phyloP scores from a whole-genome alignment of 768 basidiomycete species.

The Boletus tomentosulus region DNA sequence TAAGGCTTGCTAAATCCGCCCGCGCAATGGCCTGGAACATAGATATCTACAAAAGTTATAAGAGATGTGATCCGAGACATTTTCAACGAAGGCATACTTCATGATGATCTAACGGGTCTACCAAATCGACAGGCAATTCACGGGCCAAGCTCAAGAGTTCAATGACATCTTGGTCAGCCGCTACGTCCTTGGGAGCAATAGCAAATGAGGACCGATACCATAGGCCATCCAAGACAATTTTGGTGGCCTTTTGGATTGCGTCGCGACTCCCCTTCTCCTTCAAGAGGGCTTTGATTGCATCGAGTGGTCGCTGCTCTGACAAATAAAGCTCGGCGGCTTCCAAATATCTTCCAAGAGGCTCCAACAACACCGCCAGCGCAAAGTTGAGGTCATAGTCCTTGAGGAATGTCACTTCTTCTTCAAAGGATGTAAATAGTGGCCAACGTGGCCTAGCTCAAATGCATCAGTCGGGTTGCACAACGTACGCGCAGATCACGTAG shows the following conservation, averaged over 20 bases:
- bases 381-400: conserved; percentile 50
- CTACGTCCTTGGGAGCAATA: conserved; percentile 9
- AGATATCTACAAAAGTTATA: conserved; percentile 7
- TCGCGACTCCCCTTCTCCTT: conserved; percentile 25
- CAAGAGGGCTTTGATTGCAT: conserved; percentile 47
- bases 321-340: conserved; percentile 55
- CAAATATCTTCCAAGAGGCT: conserved; percentile 35
- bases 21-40: conserved; percentile 34
- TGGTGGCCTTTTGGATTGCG: conserved; percentile 33
- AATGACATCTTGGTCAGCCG: conserved; percentile 1
- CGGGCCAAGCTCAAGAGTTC: conserved; percentile 26
- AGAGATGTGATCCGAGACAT: background rate
- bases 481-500: background rate
- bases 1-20: conserved; percentile 25
- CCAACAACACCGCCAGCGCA: conserved; percentile 44
- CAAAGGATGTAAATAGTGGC: conserved; percentile 45
- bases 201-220: conserved; percentile 47
- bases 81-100: conserved; percentile 10
- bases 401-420: conserved; percentile 55
- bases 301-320: conserved; percentile 40
- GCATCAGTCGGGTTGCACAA: background rate
- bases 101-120: conserved; percentile 3
- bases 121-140: conserved; percentile 5
- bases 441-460: conserved; percentile 39
- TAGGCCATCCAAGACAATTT: conserved; percentile 40